Conservation (phyloP, 495 filamentous ascomycete genomes). For the Aspergillus bridgeri region DNA sequence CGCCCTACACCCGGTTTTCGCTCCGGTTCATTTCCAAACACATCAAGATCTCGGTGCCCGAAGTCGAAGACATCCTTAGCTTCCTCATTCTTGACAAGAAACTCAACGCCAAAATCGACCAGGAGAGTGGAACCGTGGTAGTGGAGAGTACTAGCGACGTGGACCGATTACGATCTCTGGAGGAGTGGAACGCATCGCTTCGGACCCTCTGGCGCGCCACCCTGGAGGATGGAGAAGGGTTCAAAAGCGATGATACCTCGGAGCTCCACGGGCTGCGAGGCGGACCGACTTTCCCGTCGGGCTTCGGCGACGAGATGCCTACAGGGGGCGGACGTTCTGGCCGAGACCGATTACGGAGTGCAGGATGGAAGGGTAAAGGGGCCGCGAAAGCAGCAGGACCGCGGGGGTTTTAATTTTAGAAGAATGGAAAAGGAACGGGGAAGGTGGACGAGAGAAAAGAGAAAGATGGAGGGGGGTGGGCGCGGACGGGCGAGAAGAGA, state of each 20-base stretch:
- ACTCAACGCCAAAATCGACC: conserved; percentile 84
- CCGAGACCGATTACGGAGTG: conserved; percentile 22
- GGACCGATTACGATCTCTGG: conserved; percentile 68
- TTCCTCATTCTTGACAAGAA: conserved; percentile 89
- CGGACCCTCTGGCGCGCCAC: conserved; percentile 59
- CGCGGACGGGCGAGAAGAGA: background rate
- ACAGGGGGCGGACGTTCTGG: conserved; percentile 20
- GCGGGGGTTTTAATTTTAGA: conserved; percentile 15
- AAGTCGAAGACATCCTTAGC: conserved; percentile 90
- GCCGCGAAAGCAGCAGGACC: conserved; percentile 15
- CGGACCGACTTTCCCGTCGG: conserved; percentile 26
- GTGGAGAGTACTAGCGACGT: conserved; percentile 72
- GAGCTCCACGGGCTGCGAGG: conserved; percentile 24
- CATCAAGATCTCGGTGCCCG: conserved; percentile 75
- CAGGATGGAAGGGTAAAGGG: conserved; percentile 21
- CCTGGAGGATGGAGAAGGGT: conserved; percentile 72
- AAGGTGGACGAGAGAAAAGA: background rate
- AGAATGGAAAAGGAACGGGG: background rate
- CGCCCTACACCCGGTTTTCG: conserved; percentile 90
- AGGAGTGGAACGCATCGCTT: conserved; percentile 69
- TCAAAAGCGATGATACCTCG: conserved; percentile 44
- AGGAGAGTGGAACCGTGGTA: conserved; percentile 76
- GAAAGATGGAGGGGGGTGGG: no score
- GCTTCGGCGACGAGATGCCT: conserved; percentile 34
- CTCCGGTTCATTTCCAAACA: conserved; percentile 80